These are phyloP conservation scores for Komagataella mondaviorum DNA, from an alignment of 805 yeast genomes.

Conservation along the genomic window DNA sequence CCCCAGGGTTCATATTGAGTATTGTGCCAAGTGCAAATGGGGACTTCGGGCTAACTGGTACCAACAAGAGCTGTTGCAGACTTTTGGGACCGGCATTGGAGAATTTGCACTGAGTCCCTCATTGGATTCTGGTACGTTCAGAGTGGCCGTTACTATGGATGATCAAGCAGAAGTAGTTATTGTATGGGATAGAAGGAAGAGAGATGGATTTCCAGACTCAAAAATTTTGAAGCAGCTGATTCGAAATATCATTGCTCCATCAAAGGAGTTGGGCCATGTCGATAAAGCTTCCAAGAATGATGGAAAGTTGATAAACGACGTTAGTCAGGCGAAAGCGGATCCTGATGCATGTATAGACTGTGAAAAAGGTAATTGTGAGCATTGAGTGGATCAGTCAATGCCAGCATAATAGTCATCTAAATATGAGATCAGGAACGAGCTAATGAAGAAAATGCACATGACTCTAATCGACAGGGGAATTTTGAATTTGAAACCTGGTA, in stretches of 20 bases:
- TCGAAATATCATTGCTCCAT: slow-evolving; percentile 45
- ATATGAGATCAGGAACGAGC: background rate
- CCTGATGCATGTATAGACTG: background rate
- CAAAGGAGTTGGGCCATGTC: slow-evolving; percentile 46
- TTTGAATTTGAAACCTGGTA: background rate
- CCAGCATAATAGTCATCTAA: background rate
- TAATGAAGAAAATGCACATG: background rate
- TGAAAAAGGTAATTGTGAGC: background rate
- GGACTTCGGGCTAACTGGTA: slow-evolving; percentile 83
- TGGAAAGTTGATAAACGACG: background rate
- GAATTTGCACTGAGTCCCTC: slow-evolving; percentile 40
- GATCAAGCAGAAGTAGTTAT: slow-evolving; percentile 11
- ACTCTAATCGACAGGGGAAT: background rate
- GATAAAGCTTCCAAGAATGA: slow-evolving; percentile 20
- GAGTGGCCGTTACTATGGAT: slow-evolving; percentile 31
- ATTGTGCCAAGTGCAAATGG: slow-evolving; percentile 83
- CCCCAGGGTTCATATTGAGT: slow-evolving; percentile 57
- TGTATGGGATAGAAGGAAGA: slow-evolving; percentile 47
- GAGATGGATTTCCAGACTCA: slow-evolving; percentile 81
- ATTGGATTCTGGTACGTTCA: slow-evolving; percentile 40
- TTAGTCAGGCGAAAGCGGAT: background rate
- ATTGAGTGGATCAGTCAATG: background rate
- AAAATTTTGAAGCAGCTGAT: slow-evolving; percentile 61
- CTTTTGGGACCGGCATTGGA: slow-evolving; percentile 37
- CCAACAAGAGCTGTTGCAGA: slow-evolving; percentile 71